Evolutionary conservation across 73 alveolate species (phyloP), one percentile per base, ranked within the genome.

Genomic region (Halteria grandinella): DNA sequence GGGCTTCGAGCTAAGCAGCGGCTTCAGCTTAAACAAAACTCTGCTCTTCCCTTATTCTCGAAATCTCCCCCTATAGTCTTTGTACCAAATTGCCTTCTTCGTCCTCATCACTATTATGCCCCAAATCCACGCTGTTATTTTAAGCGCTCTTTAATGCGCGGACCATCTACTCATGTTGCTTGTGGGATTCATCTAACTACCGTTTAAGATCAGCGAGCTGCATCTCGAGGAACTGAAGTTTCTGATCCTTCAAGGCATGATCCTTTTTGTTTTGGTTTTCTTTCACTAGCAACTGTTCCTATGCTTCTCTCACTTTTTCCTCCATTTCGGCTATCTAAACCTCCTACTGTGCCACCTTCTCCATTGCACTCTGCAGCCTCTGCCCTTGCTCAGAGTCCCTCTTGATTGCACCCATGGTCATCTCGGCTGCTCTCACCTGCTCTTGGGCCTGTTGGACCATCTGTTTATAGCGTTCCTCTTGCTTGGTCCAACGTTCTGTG

Each of bases 91-190:
- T 62, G 0, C 5, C 21, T 27, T 32, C 55, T 37, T 72, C 87
- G 36, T 79, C 74, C 27, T 54, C 59, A 6, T 5, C 24, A 43
- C 74, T 87, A 21, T 58, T 51, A 5, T 52, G 58, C 0, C 18
- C 1, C 41, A 83, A 24, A 31, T 83, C 74, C 12, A 74, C 62
- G 88, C 31, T 72, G 60, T 3, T 59, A 44, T 27, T 53, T 55
- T 17, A 49, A 71, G 39, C 47, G 48, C 8, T 28, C 1, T 43
- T 83, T 59, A 57, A 83, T 28, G 92, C 92, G 32, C 63, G 51
- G 18, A 83, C 75, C 73, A 84, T 66, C 32, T 75, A 43, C 36
- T 84, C 88, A 40, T 84, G 93, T 20, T 75, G 37, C 41, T 50
- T 84, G 32, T 83, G 55, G 18, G 57, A 8, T 37, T 84, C 93